Percentiles rank a stretch among this genome's conserved stretches.
Conservation (phyloP, 768 basidiomycete genomes). For the Rhodotorula kratochvilovae region DNA sequence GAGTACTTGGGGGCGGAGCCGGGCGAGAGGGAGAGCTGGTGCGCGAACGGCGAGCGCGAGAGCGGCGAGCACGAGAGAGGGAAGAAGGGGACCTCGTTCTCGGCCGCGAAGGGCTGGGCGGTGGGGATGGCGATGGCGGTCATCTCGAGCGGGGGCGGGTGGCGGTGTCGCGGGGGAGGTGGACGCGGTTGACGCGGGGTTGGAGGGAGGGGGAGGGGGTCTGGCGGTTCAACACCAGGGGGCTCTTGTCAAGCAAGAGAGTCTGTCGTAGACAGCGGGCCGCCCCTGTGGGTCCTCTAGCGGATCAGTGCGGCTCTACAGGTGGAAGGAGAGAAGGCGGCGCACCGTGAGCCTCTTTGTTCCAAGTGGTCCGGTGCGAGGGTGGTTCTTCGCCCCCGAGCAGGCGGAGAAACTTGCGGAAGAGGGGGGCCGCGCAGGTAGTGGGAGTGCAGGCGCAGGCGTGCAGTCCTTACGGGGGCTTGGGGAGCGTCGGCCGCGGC, state of each 20-base stretch:
- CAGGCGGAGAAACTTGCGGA: slow-evolving; percentile 32
- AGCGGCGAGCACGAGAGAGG: slow-evolving; percentile 32
- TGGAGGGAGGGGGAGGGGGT: background rate
- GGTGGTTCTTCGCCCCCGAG: slow-evolving; percentile 18
- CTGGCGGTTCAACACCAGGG: slow-evolving; percentile 4
- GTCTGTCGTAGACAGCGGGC: slow-evolving; percentile 33
- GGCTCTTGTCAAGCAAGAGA: slow-evolving; percentile 25
- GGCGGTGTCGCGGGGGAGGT: background rate
- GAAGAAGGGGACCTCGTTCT: slow-evolving; percentile 18
- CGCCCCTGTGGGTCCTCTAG: slow-evolving; percentile 10
- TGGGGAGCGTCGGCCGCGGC: slow-evolving; percentile 4
- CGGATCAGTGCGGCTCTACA: background rate
- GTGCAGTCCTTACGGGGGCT: slow-evolving; percentile 7
- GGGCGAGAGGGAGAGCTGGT: slow-evolving; percentile 34
- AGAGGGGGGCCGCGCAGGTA: background rate
- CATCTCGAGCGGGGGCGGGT: slow-evolving; percentile 6
- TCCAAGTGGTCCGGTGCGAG: slow-evolving; percentile 8
- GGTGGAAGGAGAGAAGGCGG: background rate
- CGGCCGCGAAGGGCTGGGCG: slow-evolving; percentile 9
- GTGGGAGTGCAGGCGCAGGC: too few species aligned
- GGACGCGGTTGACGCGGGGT: background rate
- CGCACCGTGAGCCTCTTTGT: slow-evolving; percentile 16
- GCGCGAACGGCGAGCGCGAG: slow-evolving; percentile 30
- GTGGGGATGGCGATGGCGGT: slow-evolving; percentile 37
- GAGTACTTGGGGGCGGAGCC: slow-evolving; percentile 11